phyloP scores from a whole-genome alignment of 1,139 yeast species.

The Hansenula lynferdii region DNA sequence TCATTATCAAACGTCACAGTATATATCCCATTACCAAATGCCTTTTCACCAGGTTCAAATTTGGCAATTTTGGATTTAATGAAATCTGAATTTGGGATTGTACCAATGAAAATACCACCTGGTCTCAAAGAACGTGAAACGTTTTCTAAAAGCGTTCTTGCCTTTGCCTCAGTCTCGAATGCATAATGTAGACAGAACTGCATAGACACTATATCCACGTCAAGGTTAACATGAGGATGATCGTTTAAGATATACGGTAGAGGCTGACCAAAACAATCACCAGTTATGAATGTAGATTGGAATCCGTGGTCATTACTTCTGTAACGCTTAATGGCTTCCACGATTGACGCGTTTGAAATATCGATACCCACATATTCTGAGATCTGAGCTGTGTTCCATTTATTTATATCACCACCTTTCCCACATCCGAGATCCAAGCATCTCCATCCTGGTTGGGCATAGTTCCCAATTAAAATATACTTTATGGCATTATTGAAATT shows the following conservation, averaged over 20 bases:
- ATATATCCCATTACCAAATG: constrained; percentile 84
- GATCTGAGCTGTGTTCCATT: constrained; percentile 74
- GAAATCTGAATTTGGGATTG: constrained; percentile 89
- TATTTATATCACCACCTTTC: constrained; percentile 93
- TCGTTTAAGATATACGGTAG: constrained; percentile 43
- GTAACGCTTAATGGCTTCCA: constrained; percentile 80
- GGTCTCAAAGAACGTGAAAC: constrained; percentile 68
- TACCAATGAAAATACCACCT: constrained; percentile 89
- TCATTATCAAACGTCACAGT: constrained; percentile 71
- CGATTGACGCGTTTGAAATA: constrained; percentile 81
- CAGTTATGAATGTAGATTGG: constrained; percentile 82
- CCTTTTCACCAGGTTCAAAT: constrained; percentile 42
- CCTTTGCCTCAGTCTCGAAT: constrained; percentile 79
- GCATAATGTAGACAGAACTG: constrained; percentile 96
- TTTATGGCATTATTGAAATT: constrained; percentile 91
- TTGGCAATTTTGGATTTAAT: constrained; percentile 60
- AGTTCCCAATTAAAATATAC: constrained; percentile 75
- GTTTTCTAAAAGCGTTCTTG: constrained; percentile 66
- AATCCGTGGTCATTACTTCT: constrained; percentile 43
- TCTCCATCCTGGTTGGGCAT: constrained; percentile 44
- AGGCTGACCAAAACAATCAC: constrained; percentile 78
- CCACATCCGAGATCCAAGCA: constrained; percentile 94
- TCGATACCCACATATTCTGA: constrained; percentile 86
- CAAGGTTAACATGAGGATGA: constrained; percentile 60
- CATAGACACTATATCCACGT: constrained; percentile 82